Evolutionary conservation across 2,329 filamentous ascomycete genomes (phyloP).

Genomic region (Didymella exigua): DNA sequence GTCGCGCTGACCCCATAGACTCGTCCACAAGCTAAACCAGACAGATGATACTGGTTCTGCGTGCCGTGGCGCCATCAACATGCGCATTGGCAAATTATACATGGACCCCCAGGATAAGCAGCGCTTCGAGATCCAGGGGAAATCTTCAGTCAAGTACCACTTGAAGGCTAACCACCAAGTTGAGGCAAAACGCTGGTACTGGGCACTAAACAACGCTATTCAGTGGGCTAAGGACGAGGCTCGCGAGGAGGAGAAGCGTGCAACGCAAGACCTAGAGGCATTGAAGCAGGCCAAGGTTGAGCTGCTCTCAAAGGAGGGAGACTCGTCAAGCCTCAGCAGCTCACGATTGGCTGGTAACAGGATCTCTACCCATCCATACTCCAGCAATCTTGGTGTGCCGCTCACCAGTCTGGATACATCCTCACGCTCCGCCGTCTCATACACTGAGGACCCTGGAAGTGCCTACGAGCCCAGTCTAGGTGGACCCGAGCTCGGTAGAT

Average conservation of each 20-base stretch:
- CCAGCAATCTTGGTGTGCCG: conserved; percentile 57
- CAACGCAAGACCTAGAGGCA: conserved; percentile 74
- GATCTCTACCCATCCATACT: conserved; percentile 38
- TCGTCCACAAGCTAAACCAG: conserved; percentile 12
- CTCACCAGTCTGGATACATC: conserved; percentile 49
- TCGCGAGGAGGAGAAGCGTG: conserved; percentile 82
- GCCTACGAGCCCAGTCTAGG: conserved; percentile 63
- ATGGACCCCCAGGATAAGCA: conserved; percentile 99
- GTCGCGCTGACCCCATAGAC: not conserved
- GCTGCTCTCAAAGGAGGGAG: conserved; percentile 58
- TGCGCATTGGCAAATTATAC: conserved; percentile 91
- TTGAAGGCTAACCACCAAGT: conserved; percentile 98
- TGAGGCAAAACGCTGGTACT: conserved; percentile 98
- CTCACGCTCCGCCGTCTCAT: conserved; percentile 53
- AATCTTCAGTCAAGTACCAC: conserved; percentile 98
- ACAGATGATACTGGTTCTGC: conserved; percentile 90
- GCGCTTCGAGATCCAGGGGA: conserved; percentile 96
- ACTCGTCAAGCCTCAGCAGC: conserved; percentile 48
- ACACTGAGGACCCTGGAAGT: conserved; percentile 61
- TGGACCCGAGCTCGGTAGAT: conserved; percentile 59
- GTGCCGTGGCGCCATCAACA: conserved; percentile 97
- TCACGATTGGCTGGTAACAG: conserved; percentile 37
- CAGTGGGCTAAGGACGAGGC: conserved; percentile 98
- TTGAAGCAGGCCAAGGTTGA: conserved; percentile 78
- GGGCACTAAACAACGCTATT: conserved; percentile 98